Conservation (phyloP, 2,329 filamentous ascomycete species). For the Colletotrichum sansevieriae region DNA sequence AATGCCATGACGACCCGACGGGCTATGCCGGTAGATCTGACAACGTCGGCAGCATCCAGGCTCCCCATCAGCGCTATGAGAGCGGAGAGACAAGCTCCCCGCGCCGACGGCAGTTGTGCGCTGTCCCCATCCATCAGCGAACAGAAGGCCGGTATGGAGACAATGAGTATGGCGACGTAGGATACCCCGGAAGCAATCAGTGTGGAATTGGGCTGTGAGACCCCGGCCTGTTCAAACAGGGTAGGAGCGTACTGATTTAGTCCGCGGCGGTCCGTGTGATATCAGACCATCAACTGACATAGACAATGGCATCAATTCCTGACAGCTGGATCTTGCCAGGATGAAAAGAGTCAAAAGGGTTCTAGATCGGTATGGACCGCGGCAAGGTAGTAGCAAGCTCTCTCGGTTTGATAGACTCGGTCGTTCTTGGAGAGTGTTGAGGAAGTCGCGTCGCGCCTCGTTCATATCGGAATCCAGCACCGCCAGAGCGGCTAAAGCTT, state of each 20-base stretch:
- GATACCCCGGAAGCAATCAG: too few relatives aligned
- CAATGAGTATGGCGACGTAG: too few relatives aligned
- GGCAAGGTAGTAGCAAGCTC: slow-evolving; percentile 49
- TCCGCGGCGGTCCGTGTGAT: too few relatives aligned
- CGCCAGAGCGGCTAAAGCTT: slow-evolving; percentile 54
- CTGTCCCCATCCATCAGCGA: slow-evolving; percentile 6
- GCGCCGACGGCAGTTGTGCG: not conserved
- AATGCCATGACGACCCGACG: slow-evolving; percentile 9
- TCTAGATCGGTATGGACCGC: slow-evolving; percentile 57
- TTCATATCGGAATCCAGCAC: too few relatives aligned
- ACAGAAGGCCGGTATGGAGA: too few relatives aligned
- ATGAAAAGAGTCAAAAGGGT: slow-evolving; percentile 68
- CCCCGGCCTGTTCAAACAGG: too few relatives aligned
- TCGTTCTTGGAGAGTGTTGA: slow-evolving; percentile 42
- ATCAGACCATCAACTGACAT: too few relatives aligned
- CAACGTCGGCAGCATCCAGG: slow-evolving; percentile 1
- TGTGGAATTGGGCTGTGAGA: too few relatives aligned
- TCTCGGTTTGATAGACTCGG: slow-evolving; percentile 48
- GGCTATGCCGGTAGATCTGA: not conserved
- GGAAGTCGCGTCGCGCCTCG: too few relatives aligned
- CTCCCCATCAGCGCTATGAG: slow-evolving; percentile 6
- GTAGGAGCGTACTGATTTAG: too few relatives aligned
- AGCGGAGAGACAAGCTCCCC: not conserved
- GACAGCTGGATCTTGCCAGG: slow-evolving; percentile 69
- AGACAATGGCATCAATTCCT: slow-evolving; percentile 66